Conservation (phyloP, 441 rosid species). For the Omphalea diandra region DNA sequence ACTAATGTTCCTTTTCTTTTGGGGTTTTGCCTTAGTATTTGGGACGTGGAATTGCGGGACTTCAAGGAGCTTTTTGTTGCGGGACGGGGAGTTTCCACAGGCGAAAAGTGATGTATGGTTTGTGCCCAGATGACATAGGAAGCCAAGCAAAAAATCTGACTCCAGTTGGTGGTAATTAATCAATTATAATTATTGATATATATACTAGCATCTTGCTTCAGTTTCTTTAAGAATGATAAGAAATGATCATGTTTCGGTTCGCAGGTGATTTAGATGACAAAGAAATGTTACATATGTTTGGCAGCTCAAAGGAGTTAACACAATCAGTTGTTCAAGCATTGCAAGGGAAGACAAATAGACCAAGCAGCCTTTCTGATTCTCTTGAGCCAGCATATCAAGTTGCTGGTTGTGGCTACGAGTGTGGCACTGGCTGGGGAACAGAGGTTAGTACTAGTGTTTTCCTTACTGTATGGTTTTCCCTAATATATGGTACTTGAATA, state of each 20-base stretch:
- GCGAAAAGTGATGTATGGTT: conserved; percentile 56
- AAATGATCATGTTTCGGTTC: neutral
- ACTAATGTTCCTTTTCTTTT: too few species aligned
- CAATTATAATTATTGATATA: too few species aligned
- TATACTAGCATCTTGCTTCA: too few species aligned
- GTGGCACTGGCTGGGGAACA: conserved; percentile 51
- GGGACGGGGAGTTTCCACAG: conserved; percentile 72
- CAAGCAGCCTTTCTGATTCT: conserved; percentile 17
- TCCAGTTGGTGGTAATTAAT: conserved; percentile 19
- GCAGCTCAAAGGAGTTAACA: conserved; percentile 42
- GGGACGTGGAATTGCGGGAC: conserved; percentile 46
- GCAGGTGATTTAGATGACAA: conserved; percentile 29
- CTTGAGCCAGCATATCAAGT: conserved; percentile 37
- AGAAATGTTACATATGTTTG: conserved; percentile 31
- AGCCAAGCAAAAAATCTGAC: neutral
- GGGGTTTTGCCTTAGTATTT: conserved; percentile 14
- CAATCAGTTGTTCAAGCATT: conserved; percentile 43
- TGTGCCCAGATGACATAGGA: conserved; percentile 29
- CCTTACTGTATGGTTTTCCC: neutral
- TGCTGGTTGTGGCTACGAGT: conserved; percentile 47
- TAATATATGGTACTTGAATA: neutral
- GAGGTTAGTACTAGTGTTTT: conserved; percentile 30
- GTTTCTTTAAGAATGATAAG: too few species aligned
- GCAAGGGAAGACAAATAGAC: conserved; percentile 29
- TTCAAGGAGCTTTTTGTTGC: conserved; percentile 48